Evolutionary conservation across 352 stramenopile species (phyloP).

Genomic region (Globisporangium uncinulatum): DNA sequence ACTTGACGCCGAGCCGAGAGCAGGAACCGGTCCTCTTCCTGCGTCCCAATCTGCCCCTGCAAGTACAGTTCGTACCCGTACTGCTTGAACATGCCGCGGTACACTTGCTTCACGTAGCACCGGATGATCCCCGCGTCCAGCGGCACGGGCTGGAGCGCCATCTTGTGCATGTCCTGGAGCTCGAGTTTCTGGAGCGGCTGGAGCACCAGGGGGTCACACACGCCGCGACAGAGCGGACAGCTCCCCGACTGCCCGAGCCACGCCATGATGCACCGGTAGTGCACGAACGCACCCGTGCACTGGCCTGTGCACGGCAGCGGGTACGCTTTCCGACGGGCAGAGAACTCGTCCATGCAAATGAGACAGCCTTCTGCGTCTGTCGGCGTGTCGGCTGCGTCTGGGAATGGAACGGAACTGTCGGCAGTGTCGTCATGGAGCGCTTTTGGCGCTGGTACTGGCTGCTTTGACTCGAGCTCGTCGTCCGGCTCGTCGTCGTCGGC

Average conservation of each 20-base stretch:
- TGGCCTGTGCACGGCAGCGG: constrained; percentile 74
- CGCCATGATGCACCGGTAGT: constrained; percentile 88
- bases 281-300: constrained; percentile 73
- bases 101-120: constrained; percentile 86
- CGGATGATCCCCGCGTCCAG: constrained; percentile 83
- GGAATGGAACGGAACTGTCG: too few species aligned
- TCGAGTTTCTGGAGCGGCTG: constrained; percentile 82
- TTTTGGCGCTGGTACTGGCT: constrained; percentile 11
- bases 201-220: constrained; percentile 75
- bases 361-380: constrained; percentile 50
- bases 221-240: constrained; percentile 74
- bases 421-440: constrained; percentile 8
- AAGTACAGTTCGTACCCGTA: constrained; percentile 84
- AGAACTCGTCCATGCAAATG: constrained; percentile 90
- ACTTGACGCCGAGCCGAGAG: constrained; percentile 72
- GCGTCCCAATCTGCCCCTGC: constrained; percentile 77
- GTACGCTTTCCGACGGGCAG: constrained; percentile 73
- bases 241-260: constrained; percentile 82
- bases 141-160: constrained; percentile 68
- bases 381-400: background rate
- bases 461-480: constrained; percentile 9
- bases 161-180: constrained; percentile 72
- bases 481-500: constrained; percentile 10
- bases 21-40: constrained; percentile 79
- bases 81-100: constrained; percentile 84